Base-by-base conservation (phyloP, 805 yeast genomes). In the Metschnikowia noctiluminum region DNA sequence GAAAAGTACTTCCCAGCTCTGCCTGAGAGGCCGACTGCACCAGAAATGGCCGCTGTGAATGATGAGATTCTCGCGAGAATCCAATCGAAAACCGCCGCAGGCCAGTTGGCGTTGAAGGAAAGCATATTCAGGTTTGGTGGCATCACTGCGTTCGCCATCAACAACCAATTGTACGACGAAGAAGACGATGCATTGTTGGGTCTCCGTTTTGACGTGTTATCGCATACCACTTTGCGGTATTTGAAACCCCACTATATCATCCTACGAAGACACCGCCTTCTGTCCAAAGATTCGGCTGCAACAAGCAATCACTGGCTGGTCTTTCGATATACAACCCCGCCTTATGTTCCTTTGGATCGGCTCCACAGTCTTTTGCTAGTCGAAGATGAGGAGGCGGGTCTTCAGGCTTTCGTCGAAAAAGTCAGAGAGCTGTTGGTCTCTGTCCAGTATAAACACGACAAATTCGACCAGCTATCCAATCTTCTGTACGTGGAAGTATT, bases 71-170 rank as follows among this genome's bases (percentile, higher is more conserved):
- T 54, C 2, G 51, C 48, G 34, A 40, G 39, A 13, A 49, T 56
- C n/a, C 48, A 41, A 34, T 47, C 34, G 14, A 46, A 52, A 35
- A 37, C 58, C 15, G 40, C 36, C n/a, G 56, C 51, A 2, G 51
- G 53, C 28, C 38, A 26, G 11, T 27, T 40, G 44, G 57, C 56
- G n/a, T 38, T 71, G 39, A 56, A 68, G 40, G 85, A 80, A 50
- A 79, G 78, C 52, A 62, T 78, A 15, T 70, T 67, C 47, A 57
- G 85, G 45, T 56, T 79, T 48, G 76, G 71, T 7, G 82, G 83
- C 1, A 57, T 76, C 30, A 79, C 84, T 0, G 76, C 76, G 0
- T 80, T 80, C 46, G 80, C 81, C 0, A 66, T 80, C 38, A 76
- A 76, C 52, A 67, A 66, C 48, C 50, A 49, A 15, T 48, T 67